These are phyloP conservation scores for Termitomyces sp. DNA, from an alignment of 768 basidiomycete genomes.

Conservation along the genomic window DNA sequence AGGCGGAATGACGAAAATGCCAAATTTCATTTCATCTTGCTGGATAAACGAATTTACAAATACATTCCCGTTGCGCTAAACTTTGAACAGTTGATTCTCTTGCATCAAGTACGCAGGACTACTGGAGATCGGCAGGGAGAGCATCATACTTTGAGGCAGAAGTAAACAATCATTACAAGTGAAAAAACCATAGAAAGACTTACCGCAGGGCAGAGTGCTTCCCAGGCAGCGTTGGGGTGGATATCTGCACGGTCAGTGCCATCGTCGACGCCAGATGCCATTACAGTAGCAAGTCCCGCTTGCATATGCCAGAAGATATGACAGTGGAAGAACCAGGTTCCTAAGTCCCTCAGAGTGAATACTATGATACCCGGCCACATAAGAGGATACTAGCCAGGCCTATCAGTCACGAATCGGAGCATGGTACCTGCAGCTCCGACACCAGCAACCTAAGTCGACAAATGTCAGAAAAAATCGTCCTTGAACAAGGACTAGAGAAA, in stretches of 20 bases:
- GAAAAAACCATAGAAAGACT: background rate
- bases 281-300: constrained; percentile 17
- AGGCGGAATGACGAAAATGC: background rate
- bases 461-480: background rate
- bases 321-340: constrained; percentile 25
- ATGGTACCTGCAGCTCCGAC: constrained; percentile 19
- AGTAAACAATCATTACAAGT: background rate
- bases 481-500: background rate
- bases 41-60: background rate
- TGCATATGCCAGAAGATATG: constrained; percentile 20
- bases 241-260: constrained; percentile 5
- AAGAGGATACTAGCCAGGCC: constrained; percentile 34
- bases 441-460: constrained; percentile 10
- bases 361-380: too few relatives aligned
- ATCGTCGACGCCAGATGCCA: constrained; percentile 7
- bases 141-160: background rate
- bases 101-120: background rate
- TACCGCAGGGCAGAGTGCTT: constrained; percentile 12
- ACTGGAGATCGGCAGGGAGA: constrained; percentile 4
- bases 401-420: constrained; percentile 48
- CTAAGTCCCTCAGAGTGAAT: background rate
- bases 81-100: background rate
- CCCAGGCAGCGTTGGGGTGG: constrained; percentile 12
- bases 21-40: background rate
- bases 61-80: background rate